phyloP scores from a whole-genome alignment of 352 stramenopile genomes.

The Plasmopara muralis region DNA sequence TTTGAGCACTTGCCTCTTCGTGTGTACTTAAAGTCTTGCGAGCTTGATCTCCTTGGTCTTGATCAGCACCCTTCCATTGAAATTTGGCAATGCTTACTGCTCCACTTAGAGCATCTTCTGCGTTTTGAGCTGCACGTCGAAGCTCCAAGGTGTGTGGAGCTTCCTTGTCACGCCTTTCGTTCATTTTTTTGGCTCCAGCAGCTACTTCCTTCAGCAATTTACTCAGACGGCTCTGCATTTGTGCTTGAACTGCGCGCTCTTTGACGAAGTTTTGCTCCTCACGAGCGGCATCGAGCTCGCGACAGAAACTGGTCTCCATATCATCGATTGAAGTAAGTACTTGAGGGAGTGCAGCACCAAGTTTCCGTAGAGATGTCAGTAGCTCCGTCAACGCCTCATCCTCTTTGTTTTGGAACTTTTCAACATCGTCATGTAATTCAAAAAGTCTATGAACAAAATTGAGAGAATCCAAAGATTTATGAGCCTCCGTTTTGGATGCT shows the following conservation, averaged over 20 bases:
- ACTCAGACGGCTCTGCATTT: slow-evolving; percentile 32
- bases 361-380: slow-evolving; percentile 30
- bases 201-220: slow-evolving; percentile 34
- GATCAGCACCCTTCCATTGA: slow-evolving; percentile 9
- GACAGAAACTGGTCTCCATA: slow-evolving; percentile 37
- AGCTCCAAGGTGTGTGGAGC: slow-evolving; percentile 12
- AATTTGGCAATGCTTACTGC: slow-evolving; percentile 21
- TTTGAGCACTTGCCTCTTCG: neutral
- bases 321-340: slow-evolving; percentile 31
- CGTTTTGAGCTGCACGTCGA: slow-evolving; percentile 11
- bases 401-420: slow-evolving; percentile 47
- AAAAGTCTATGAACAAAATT: slow-evolving; percentile 25
- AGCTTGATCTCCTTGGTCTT: slow-evolving; percentile 12
- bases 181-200: slow-evolving; percentile 24
- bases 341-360: slow-evolving; percentile 37
- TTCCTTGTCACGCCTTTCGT: slow-evolving; percentile 24
- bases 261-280: slow-evolving; percentile 62
- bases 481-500: neutral
- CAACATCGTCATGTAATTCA: slow-evolving; percentile 31
- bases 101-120: slow-evolving; percentile 17
- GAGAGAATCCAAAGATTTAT: neutral
- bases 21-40: neutral
- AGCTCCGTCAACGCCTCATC: slow-evolving; percentile 32
- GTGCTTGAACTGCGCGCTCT: slow-evolving; percentile 26
- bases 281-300: slow-evolving; percentile 29